Conservation (phyloP, 768 basidiomycete species). For the Lentinula boryana region DNA sequence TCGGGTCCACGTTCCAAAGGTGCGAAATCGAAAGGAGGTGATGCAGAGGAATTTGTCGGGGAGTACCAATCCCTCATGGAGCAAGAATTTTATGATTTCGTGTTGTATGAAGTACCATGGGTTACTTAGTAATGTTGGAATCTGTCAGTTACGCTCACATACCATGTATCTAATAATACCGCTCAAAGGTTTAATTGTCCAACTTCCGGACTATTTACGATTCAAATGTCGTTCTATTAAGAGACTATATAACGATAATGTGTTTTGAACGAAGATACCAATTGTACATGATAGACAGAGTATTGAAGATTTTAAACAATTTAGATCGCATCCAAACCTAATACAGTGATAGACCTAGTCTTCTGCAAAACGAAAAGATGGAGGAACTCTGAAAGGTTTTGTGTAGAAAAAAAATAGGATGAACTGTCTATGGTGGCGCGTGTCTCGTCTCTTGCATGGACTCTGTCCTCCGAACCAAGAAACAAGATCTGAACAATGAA, state of each 20-base stretch:
- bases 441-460: background rate
- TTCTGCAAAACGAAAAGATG: background rate
- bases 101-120: slow-evolving; percentile 91
- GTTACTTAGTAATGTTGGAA: slow-evolving; percentile 49
- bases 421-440: background rate
- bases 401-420: background rate
- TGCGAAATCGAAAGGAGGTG: slow-evolving; percentile 36
- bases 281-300: slow-evolving; percentile 6
- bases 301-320: background rate
- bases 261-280: background rate
- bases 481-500: background rate
- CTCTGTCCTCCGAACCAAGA: background rate
- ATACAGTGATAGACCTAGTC: background rate
- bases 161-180: no score
- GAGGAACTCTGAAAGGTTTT: background rate
- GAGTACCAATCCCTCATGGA: slow-evolving; percentile 93
- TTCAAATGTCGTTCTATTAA: background rate
- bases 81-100: slow-evolving; percentile 94
- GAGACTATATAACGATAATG: slow-evolving; percentile 1
- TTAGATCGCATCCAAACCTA: slow-evolving; percentile 3
- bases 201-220: background rate
- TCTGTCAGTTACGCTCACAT: no score
- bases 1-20: slow-evolving; percentile 63
- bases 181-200: no score
- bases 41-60: slow-evolving; percentile 69